Conservation (phyloP, 1,284 basidiomycete species). For the Phlebopus sp. region DNA sequence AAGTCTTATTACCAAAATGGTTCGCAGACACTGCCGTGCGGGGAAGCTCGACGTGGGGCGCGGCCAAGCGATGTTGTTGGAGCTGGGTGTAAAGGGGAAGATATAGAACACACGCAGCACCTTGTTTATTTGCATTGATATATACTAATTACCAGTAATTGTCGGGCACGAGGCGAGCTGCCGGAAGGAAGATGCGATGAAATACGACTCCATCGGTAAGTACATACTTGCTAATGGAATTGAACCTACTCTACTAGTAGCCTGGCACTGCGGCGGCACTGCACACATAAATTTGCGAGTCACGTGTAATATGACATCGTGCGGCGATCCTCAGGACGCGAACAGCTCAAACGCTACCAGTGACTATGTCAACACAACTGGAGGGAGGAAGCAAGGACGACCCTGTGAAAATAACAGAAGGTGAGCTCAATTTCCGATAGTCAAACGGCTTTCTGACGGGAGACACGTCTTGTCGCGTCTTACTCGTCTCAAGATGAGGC, state of each 20-base stretch:
- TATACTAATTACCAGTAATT: conserved; percentile 4
- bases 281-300: no score
- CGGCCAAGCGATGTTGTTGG: conserved; percentile 36
- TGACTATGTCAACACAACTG: conserved; percentile 22
- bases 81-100: conserved; percentile 21
- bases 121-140: conserved; percentile 2
- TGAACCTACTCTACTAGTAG: no score
- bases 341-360: neutral
- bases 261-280: no score
- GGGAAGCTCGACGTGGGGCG: conserved; percentile 30
- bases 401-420: conserved; percentile 35
- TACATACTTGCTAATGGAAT: no score
- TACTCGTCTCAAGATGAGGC: conserved; percentile 60
- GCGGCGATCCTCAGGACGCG: no score
- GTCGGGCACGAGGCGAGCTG: neutral
- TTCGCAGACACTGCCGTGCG: conserved; percentile 31
- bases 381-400: conserved; percentile 25
- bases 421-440: conserved; percentile 12
- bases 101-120: conserved; percentile 6
- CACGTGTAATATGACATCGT: no score
- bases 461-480: conserved; percentile 1
- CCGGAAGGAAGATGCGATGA: no score
- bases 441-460: conserved; percentile 3
- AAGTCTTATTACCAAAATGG: conserved; percentile 34
- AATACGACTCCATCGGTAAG: no score